phyloP scores from a whole-genome alignment of 169 alveolate species.

The Besnoitia besnoiti region DNA sequence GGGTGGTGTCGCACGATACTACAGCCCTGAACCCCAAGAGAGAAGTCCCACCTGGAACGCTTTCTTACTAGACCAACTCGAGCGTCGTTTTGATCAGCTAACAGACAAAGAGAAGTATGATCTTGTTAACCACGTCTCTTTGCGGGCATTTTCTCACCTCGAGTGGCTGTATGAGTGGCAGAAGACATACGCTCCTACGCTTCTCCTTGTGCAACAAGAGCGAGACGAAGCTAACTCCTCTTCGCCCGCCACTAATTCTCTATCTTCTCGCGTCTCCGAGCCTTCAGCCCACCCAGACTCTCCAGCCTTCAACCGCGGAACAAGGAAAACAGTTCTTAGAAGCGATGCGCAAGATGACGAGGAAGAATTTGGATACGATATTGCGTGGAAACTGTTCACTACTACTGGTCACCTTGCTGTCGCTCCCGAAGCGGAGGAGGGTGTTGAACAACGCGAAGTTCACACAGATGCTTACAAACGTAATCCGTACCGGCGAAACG shows the following conservation, averaged over 20 bases:
- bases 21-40: too few species aligned
- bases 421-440: not conserved
- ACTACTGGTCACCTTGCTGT: not conserved
- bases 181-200: not conserved
- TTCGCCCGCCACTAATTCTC: not conserved
- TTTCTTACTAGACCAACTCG: not conserved
- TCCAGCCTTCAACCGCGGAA: too few species aligned
- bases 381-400: not conserved
- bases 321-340: too few species aligned
- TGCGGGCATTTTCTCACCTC: not conserved
- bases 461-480: not conserved
- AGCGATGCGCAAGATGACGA: not conserved
- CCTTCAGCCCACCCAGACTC: too few species aligned
- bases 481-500: too few species aligned
- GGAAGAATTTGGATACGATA: not conserved
- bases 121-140: not conserved
- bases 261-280: too few species aligned
- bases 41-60: too few species aligned
- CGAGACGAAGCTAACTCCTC: not conserved
- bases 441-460: not conserved
- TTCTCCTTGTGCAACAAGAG: not conserved
- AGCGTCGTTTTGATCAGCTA: not conserved
- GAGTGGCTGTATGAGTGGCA: slow-evolving; percentile 35
- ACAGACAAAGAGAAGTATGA: not conserved
- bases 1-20: too few species aligned